Evolutionary conservation across 2,329 filamentous ascomycete genomes (phyloP).

Genomic region (Sclerotinia nivalis): DNA sequence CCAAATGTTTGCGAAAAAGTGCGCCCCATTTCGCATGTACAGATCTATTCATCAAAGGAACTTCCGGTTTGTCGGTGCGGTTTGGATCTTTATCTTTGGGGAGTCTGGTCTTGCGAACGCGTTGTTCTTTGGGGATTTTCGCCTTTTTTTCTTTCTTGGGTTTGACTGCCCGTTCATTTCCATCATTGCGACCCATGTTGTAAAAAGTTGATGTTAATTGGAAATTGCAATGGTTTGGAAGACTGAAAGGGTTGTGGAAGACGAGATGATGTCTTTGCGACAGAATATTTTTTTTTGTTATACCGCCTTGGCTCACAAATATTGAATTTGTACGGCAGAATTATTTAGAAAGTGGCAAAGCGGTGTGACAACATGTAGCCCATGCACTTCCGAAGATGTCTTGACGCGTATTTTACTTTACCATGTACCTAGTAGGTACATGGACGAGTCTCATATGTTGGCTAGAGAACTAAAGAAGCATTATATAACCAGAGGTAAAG

Average conservation of each 20-base stretch:
- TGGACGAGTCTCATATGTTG: not conserved
- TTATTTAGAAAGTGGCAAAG: not conserved
- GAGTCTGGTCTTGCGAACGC: constrained; percentile 15
- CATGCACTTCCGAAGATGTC: too few species aligned
- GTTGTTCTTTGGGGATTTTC: constrained; percentile 5
- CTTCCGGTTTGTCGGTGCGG: constrained; percentile 22
- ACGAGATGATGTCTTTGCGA: constrained; percentile 1
- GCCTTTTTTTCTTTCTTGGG: constrained; percentile 20
- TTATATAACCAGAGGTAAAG: not conserved
- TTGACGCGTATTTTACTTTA: too few species aligned
- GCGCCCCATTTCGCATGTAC: constrained; percentile 43
- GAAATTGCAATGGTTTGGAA: not conserved
- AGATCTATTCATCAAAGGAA: constrained; percentile 28
- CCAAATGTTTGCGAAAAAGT: constrained; percentile 37
- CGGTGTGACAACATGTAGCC: not conserved
- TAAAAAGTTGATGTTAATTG: not conserved
- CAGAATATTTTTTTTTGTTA: not conserved
- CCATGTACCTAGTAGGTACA: too few species aligned
- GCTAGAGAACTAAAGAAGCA: not conserved
- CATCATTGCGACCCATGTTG: constrained; percentile 17
- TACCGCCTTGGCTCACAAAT: not conserved
- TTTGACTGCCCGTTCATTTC: not conserved
- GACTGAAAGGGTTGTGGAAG: constrained; percentile 17
- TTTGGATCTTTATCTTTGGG: constrained; percentile 18
- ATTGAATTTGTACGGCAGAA: not conserved